phyloP scores from a whole-genome alignment of 129 eudicot species.

The Dittrichia graveolens region DNA sequence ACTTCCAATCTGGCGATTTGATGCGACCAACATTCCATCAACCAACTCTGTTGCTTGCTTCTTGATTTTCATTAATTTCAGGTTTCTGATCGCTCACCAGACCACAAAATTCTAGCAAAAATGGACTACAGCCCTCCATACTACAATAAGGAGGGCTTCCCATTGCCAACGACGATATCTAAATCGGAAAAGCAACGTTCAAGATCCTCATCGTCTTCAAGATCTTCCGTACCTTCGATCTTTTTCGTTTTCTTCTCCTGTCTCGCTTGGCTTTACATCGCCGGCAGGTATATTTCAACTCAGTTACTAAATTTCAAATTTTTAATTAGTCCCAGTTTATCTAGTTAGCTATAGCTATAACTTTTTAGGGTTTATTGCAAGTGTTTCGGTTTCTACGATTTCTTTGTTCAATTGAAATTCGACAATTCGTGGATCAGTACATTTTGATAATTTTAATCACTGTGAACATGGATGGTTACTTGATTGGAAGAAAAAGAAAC shows the following conservation, averaged over 20 bases:
- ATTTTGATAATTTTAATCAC: background rate
- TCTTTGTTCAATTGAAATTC: background rate
- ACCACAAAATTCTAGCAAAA: background rate
- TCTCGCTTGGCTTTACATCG: slow-evolving; percentile 83
- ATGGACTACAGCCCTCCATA: slow-evolving; percentile 47
- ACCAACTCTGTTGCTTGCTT: too few species aligned
- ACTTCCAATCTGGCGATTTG: too few species aligned
- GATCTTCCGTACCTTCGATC: slow-evolving; percentile 42
- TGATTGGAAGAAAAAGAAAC: too few species aligned
- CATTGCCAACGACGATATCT: slow-evolving; percentile 37
- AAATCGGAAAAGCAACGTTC: slow-evolving; percentile 46
- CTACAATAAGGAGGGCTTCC: slow-evolving; percentile 37
- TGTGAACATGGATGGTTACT: background rate
- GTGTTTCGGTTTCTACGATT: background rate
- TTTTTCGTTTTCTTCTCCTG: slow-evolving; percentile 70
- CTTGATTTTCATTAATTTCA: background rate
- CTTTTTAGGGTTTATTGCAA: too few species aligned
- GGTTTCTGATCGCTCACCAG: background rate
- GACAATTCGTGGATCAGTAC: background rate
- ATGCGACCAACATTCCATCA: too few species aligned
- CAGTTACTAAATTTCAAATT: too few species aligned
- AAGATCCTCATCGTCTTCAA: slow-evolving; percentile 28
- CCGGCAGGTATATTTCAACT: slow-evolving; percentile 56
- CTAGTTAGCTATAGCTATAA: too few species aligned
- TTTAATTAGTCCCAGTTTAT: too few species aligned